Evolutionary conservation across 371 early-diverging fungal species (phyloP).

Genomic region (Mortierella sp.): DNA sequence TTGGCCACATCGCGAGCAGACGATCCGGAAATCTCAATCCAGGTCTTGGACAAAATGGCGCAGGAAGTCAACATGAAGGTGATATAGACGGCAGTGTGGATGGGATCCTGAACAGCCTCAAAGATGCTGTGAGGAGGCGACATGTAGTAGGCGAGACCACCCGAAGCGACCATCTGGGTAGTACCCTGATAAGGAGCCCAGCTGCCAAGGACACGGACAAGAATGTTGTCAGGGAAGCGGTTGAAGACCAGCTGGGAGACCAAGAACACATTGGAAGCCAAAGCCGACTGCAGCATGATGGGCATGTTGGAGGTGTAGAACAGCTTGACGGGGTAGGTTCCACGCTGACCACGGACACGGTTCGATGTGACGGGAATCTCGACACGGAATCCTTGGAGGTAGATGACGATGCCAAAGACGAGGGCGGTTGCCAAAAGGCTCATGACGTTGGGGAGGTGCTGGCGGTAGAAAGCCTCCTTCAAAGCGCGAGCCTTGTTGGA

Average conservation of each 20-base stretch:
- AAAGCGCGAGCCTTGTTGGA: slow-evolving; percentile 98
- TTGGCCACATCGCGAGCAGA: slow-evolving; percentile 98
- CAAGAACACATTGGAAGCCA: slow-evolving; percentile 96
- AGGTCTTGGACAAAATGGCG: slow-evolving; percentile 97
- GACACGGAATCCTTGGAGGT: slow-evolving; percentile 99
- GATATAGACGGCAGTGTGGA: slow-evolving; percentile 96
- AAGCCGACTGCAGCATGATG: slow-evolving; percentile 98
- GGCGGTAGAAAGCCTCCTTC: slow-evolving; percentile 98
- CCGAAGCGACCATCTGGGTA: slow-evolving; percentile 89
- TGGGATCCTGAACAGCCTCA: slow-evolving; percentile 91
- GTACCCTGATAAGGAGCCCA: slow-evolving; percentile 95
- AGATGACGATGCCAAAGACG: slow-evolving; percentile 97
- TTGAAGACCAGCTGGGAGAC: slow-evolving; percentile 97
- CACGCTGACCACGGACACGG: slow-evolving; percentile 96
- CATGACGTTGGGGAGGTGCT: slow-evolving; percentile 96
- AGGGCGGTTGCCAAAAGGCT: slow-evolving; percentile 92
- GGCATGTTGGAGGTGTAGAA: slow-evolving; percentile 99
- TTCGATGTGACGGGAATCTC: slow-evolving; percentile 99
- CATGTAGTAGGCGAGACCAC: slow-evolving; percentile 98
- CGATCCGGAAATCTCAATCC: slow-evolving; percentile 98
- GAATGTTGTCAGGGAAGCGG: slow-evolving; percentile 94
- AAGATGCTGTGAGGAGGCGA: slow-evolving; percentile 93
- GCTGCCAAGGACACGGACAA: slow-evolving; percentile 95
- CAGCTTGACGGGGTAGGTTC: slow-evolving; percentile 98
- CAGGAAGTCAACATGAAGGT: slow-evolving; percentile 94